Base-by-base conservation (phyloP, 2,329 filamentous ascomycete genomes). In the Elsinoe batatas region DNA sequence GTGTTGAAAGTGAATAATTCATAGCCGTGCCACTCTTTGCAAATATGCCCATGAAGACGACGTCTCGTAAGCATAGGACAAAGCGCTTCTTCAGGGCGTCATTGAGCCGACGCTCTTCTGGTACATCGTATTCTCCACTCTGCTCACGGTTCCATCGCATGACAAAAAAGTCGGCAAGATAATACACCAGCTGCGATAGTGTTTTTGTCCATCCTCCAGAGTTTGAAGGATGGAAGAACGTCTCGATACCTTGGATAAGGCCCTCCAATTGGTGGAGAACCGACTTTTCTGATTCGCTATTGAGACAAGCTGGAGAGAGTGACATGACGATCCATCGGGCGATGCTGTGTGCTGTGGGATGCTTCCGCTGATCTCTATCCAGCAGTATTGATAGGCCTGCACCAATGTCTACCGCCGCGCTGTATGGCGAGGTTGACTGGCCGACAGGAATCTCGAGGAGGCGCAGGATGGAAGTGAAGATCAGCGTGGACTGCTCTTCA, bases 151-250 rank as follows among this genome's bases (percentile, higher is more conserved):
- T 97, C 91, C 91, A 98, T 53, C 93, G 84, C 73, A 95, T 93
- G 42, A 98, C 88, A 69, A 98, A 98, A 64, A 95, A 91, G 68
- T 98, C 93, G 2, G 91, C 85, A 5, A 98, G 77, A 69, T 95
- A 95, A 68, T 91, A 91, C 4, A 93, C 88, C 54, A 98, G 77
- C 69, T 97, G 91, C 2, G 90, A 86, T 42, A 98, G 75, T 61
- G 91, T 87, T 64, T 83, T 89, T 1, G 91, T 95, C 93, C 93
- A 98, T 12, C 76, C 76, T 12, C 93, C 93, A 53, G 91, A 88
- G 69, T 98, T 98, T 2, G 93, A 98, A 1, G 93, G 93, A 65
- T 98, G 93, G 76, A 96, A 98, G 71, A 98, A 98, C 0, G 93
- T 98, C 69, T 98, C 93, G 46, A 97, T 86, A 2, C 91, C 93